phyloP scores from a whole-genome alignment of 2,329 filamentous ascomycete species.

The Nannizzia gypsea region DNA sequence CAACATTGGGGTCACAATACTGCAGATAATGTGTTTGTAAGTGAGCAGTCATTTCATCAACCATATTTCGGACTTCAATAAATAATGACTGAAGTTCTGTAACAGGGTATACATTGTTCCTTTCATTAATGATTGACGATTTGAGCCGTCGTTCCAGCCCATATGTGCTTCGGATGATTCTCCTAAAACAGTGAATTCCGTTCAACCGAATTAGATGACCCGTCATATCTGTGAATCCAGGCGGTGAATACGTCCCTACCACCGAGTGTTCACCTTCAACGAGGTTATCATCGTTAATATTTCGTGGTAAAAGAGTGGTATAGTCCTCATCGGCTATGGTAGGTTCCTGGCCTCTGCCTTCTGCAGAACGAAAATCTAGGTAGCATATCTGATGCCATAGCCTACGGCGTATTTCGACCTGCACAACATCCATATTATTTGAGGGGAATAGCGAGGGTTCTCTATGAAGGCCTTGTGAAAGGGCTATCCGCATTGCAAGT shows the following conservation, averaged over 20 bases:
- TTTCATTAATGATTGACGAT: background rate
- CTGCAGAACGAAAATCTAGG: conserved; percentile 11
- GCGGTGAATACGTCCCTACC: background rate
- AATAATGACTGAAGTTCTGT: background rate
- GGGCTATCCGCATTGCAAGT: conserved; percentile 10
- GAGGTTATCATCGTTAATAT: conserved; percentile 11
- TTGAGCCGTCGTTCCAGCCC: conserved; percentile 6
- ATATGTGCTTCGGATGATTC: conserved; percentile 10
- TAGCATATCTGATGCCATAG: conserved; percentile 13
- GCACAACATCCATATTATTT: conserved; percentile 10
- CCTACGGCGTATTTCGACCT: conserved; percentile 10
- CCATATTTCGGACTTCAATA: background rate
- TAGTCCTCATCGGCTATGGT: conserved; percentile 12
- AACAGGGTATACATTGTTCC: background rate
- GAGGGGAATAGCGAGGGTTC: conserved; percentile 12
- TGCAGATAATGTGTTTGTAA: conserved; percentile 2
- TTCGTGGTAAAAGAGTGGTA: conserved; percentile 11
- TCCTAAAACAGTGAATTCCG: conserved; percentile 10
- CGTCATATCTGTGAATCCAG: conserved; percentile 13
- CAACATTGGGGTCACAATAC: conserved; percentile 8
- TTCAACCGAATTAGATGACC: conserved; percentile 10
- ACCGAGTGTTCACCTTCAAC: conserved; percentile 2
- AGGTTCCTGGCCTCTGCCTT: conserved; percentile 11
- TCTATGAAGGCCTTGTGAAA: conserved; percentile 12
- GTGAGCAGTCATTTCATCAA: background rate